Base-by-base conservation (phyloP, 2,329 filamentous ascomycete species). In the Trichoderma arundinaceum region DNA sequence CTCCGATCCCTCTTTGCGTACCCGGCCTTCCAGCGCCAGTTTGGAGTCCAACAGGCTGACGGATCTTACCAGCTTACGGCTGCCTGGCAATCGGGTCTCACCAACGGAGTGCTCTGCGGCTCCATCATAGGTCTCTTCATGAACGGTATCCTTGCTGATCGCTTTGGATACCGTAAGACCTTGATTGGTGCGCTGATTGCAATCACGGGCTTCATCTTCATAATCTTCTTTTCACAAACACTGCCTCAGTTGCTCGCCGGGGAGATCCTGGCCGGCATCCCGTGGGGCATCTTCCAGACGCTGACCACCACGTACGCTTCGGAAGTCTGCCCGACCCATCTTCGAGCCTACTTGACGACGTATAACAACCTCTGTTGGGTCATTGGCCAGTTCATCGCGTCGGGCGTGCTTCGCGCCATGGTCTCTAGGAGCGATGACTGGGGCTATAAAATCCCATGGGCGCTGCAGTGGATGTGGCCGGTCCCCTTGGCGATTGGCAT, bases 301-400 rank as follows among this genome's bases (percentile, higher is more conserved):
- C 70, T 84, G 4, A 79, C 79, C 0, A 79, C 80, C 0, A 80
- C 82, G 0, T 84, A 85, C 67, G 82, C 82, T 0, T 77, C 83
- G 1, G 83, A 84, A 28, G 77, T 81, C 46, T 80, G 77, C 71
- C 78, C 78, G 13, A 77, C 72, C 28, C 81, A 79, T 3, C 77
- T 85, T 1, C 78, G 83, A n/a, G 76, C 79, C 7, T 84, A 84
- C 58, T 75, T 85, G 3, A 83, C 80, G 1, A 80, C 77, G 0
- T 83, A 82, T 49, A 77, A 81, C 67, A 84, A 84, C 68, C 74
- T 84, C 52, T 84, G 81, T 72, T 84, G 81, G 78, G 79, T 80
- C 5, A 76, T 83, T 4, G 82, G 83, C 1, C 81, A 84, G 65
- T 73, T 84, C 39, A 76, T 83, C 19, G 77, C 77, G 0, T 77